phyloP scores from a whole-genome alignment of 495 filamentous ascomycete genomes.

The Aspergillus sclerotiicarbonarius region DNA sequence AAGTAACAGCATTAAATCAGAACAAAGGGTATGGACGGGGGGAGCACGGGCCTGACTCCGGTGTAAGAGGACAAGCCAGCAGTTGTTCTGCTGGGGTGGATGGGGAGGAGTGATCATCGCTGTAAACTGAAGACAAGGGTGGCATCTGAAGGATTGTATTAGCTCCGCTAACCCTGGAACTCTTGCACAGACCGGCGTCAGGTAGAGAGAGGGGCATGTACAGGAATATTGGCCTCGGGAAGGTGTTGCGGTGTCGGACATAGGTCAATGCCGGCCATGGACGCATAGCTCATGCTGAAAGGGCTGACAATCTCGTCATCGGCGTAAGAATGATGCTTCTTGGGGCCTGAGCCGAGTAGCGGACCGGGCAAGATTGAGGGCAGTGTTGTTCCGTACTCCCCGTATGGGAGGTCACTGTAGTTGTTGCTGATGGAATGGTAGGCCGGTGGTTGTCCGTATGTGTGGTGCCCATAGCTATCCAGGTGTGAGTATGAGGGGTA shows the following conservation, averaged over 20 bases:
- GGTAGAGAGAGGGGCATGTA: constrained; percentile 49
- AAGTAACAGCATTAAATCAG: constrained; percentile 3
- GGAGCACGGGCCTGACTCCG: constrained; percentile 36
- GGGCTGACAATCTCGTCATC: constrained; percentile 69
- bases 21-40: constrained; percentile 27
- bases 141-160: constrained; percentile 64
- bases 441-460: constrained; percentile 60
- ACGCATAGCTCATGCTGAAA: constrained; percentile 73
- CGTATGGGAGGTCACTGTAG: constrained; percentile 54
- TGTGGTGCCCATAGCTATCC: constrained; percentile 62
- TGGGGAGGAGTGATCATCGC: constrained; percentile 67
- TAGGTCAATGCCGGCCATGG: constrained; percentile 74
- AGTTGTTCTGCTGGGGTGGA: constrained; percentile 38
- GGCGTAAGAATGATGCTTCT: constrained; percentile 35
- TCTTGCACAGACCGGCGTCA: constrained; percentile 43
- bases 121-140: constrained; percentile 77
- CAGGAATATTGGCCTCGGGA: constrained; percentile 35
- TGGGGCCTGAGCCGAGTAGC: constrained; percentile 54
- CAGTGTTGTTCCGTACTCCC: constrained; percentile 61
- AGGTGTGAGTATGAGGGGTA: constrained; percentile 65
- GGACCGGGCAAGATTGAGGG: constrained; percentile 62
- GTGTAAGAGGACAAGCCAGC: constrained; percentile 40
- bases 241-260: constrained; percentile 39
- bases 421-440: constrained; percentile 63
- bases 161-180: constrained; percentile 27